Base-by-base conservation (phyloP, 2,329 filamentous ascomycete species). In the Cyphellophora attinorum region DNA sequence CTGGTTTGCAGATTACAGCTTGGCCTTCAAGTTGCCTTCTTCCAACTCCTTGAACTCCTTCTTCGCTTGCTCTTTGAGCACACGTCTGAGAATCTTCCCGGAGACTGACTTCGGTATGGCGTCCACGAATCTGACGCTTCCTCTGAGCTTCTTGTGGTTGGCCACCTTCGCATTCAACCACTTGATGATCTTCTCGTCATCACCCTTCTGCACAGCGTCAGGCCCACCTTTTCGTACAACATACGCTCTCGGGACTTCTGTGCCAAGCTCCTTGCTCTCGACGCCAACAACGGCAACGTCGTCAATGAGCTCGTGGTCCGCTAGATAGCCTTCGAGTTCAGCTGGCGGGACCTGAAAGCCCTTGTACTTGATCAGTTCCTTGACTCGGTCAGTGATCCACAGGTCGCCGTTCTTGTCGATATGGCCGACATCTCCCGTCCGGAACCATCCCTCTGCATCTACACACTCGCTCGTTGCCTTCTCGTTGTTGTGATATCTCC, bases 361-460 rank as follows among this genome's bases (percentile, higher is more conserved):
- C 42, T 67, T 67, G 34, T 66, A 66, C 42, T 68, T 68, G 47
- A 68, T 67, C 6, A 67, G 49, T 38, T 67, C 67, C 59, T 81
- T 81, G 51, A 80, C 72, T 5, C 86, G 80, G 54, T 95, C 88
- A 1, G 88, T 93, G 54, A 94, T 89, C 63, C 78, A 94, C 50
- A 93, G 81, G 52, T 93, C 83, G n/a, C 82, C 84, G 3, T 41
- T 30, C 6, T 39, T 32, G 51, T 93, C 84, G 48, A 83, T 73
- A 45, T 85, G 77, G 3, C 85, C 84, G 16, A 94, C 76, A 51
- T 95, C 88, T 3, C 88, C 88, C 0, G 88, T 94, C 57, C 80
- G 86, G 68, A 93, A 94, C 67, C 79, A 95, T 2, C 85, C 85
- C 44, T 93, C 84, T 60, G 44, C 47, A 2, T 79, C 81, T 28